phyloP scores from a whole-genome alignment of 2,329 filamentous ascomycete species.

The Cladophialophora chaetospira region DNA sequence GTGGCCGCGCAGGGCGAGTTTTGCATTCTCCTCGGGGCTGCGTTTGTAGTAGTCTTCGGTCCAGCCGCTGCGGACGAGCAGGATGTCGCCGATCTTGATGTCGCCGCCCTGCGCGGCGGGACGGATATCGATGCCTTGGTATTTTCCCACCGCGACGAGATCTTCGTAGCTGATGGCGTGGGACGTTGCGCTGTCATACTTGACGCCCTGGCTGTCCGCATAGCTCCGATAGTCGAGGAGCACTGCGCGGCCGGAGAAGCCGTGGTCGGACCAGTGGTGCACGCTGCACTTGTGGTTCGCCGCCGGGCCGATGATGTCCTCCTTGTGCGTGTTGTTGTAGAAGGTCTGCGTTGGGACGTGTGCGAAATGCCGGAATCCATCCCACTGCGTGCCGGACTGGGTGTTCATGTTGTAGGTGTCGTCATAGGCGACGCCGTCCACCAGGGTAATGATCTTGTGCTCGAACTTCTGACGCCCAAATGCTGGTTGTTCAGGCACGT shows the following conservation, averaged over 20 bases:
- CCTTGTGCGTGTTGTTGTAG: conserved; percentile 45
- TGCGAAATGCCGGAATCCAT: conserved; percentile 52
- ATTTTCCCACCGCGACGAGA: conserved; percentile 59
- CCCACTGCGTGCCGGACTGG: conserved; percentile 54
- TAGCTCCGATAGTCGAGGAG: conserved; percentile 50
- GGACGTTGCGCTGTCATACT: conserved; percentile 55
- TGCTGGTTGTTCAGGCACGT: conserved; percentile 54
- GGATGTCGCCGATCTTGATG: conserved; percentile 63
- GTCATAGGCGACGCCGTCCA: conserved; percentile 44
- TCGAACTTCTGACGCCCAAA: conserved; percentile 57
- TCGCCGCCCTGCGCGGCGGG: conserved; percentile 57
- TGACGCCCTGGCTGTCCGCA: conserved; percentile 53
- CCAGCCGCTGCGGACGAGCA: conserved; percentile 66
- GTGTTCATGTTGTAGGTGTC: conserved; percentile 53
- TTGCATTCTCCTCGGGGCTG: conserved; percentile 38
- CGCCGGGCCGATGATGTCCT: conserved; percentile 39
- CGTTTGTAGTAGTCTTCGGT: conserved; percentile 60
- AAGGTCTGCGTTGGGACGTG: conserved; percentile 43
- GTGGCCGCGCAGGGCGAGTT: conserved; percentile 37
- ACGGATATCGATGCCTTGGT: conserved; percentile 64
- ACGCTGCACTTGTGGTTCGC: conserved; percentile 46
- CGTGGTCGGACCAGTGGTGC: conserved; percentile 46
- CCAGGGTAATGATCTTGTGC: conserved; percentile 54
- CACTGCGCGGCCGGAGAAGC: conserved; percentile 46
- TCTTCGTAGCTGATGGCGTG: conserved; percentile 58